phyloP scores from a whole-genome alignment of 139 green algal genomes.

The Chlamydomonas sphaeroides region DNA sequence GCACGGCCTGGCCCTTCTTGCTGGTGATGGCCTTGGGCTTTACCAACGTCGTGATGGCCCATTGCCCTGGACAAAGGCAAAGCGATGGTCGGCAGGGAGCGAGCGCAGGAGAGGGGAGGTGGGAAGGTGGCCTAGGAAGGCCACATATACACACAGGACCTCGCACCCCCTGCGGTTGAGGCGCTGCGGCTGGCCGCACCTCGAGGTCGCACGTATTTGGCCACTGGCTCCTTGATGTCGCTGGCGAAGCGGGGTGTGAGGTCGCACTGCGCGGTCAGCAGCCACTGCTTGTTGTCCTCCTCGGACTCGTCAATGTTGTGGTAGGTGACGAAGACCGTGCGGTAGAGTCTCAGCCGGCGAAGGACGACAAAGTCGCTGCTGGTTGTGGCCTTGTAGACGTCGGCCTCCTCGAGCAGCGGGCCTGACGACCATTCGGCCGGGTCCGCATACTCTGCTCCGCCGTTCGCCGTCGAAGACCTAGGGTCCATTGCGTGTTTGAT shows the following conservation, averaged over 20 bases:
- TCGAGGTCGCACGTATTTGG: constrained; percentile 34
- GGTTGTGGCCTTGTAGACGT: constrained; percentile 53
- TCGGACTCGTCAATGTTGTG: constrained; percentile 29
- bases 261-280: constrained; percentile 53
- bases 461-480: too few relatives aligned
- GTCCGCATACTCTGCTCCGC: constrained; percentile 3
- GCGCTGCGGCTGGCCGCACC: too few relatives aligned
- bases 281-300: constrained; percentile 50
- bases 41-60: constrained; percentile 39
- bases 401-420: constrained; percentile 5
- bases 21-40: constrained; percentile 23
- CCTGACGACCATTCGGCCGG: too few relatives aligned
- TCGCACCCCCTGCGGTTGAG: too few relatives aligned
- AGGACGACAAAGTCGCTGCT: constrained; percentile 47
- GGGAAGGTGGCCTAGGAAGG: too few relatives aligned
- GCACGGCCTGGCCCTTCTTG: constrained; percentile 17
- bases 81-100: too few relatives aligned
- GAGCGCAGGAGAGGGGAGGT: too few relatives aligned
- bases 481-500: too few relatives aligned
- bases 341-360: constrained; percentile 38
- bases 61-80: too few relatives aligned
- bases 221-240: constrained; percentile 30
- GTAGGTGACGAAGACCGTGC: constrained; percentile 41
- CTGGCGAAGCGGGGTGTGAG: constrained; percentile 41
- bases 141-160: too few relatives aligned